Percentiles rank a stretch among this genome's conserved stretches.
phyloP scores from a whole-genome alignment of 306 rosid genomes.

The Pyrus betulifolia region DNA sequence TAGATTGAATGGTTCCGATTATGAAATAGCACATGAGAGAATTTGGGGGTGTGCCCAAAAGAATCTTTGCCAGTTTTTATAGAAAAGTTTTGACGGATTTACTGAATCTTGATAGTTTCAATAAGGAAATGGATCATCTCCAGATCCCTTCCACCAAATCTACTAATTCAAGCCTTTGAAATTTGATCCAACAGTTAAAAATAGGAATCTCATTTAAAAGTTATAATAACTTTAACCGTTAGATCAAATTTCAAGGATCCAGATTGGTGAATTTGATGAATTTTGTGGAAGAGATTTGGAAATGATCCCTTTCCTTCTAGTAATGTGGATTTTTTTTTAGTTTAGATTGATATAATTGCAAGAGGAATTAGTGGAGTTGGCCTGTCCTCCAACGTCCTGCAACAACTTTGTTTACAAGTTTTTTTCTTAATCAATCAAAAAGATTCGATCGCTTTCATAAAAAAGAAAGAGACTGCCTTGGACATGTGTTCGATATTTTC shows the following conservation, averaged over 20 bases:
- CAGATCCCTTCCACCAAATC: too few species aligned
- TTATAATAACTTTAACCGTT: too few species aligned
- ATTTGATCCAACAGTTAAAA: too few species aligned
- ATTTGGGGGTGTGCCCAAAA: not conserved
- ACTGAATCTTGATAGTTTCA: not conserved
- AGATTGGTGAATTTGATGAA: too few species aligned
- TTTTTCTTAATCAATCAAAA: not conserved
- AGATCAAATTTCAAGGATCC: too few species aligned
- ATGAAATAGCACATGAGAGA: not conserved
- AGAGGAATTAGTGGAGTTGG: not conserved
- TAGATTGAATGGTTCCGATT: too few species aligned
- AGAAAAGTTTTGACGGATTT: too few species aligned
- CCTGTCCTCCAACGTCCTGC: not conserved
- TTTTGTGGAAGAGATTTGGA: too few species aligned
- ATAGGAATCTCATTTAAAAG: too few species aligned
- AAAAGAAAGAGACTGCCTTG: not conserved
- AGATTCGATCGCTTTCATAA: not conserved
- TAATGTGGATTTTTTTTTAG: not conserved
- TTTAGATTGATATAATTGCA: not conserved
- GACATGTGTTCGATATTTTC: not conserved
- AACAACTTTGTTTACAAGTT: not conserved
- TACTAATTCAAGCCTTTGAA: rapidly evolving
- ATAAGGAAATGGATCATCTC: too few species aligned
- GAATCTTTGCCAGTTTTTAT: not conserved
- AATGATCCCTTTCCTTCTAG: not conserved